These are phyloP conservation scores for Prunus kanzakura DNA, from an alignment of 306 rosid genomes.

Conservation along the genomic window DNA sequence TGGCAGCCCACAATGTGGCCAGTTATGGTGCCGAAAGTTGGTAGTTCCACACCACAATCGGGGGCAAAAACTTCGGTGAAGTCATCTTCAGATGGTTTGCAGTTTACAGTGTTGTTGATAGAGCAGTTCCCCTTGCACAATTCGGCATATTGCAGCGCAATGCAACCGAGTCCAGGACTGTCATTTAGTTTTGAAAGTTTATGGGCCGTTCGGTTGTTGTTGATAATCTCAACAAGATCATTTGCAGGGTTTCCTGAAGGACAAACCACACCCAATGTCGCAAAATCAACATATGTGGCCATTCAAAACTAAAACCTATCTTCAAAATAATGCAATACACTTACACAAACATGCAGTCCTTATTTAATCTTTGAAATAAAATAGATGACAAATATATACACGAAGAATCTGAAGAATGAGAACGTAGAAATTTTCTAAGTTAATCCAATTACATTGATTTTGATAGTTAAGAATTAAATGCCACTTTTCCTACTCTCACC, in stretches of 20 bases:
- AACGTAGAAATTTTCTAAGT: background rate
- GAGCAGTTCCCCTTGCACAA: constrained; percentile 79
- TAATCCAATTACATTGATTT: background rate
- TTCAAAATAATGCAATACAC: background rate
- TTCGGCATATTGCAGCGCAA: constrained; percentile 81
- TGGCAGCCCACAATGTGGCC: constrained; percentile 69
- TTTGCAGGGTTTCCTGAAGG: constrained; percentile 80
- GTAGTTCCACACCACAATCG: constrained; percentile 87
- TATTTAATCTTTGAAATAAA: background rate
- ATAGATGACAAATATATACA: background rate
- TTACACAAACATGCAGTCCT: background rate
- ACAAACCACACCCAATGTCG: constrained; percentile 12
- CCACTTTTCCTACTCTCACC: background rate
- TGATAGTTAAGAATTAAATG: background rate
- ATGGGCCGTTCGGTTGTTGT: constrained; percentile 66
- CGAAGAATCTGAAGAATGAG: background rate
- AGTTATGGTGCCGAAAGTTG: constrained; percentile 73
- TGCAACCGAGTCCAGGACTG: constrained; percentile 90
- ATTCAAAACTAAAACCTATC: background rate
- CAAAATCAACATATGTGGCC: background rate
- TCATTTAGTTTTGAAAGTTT: constrained; percentile 59
- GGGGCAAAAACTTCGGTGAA: constrained; percentile 90
- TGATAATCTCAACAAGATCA: constrained; percentile 70
- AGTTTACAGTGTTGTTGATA: constrained; percentile 46
- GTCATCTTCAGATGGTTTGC: constrained; percentile 81